Base-by-base conservation (phyloP, 1,284 basidiomycete genomes). In the Takashimella tepidaria region DNA sequence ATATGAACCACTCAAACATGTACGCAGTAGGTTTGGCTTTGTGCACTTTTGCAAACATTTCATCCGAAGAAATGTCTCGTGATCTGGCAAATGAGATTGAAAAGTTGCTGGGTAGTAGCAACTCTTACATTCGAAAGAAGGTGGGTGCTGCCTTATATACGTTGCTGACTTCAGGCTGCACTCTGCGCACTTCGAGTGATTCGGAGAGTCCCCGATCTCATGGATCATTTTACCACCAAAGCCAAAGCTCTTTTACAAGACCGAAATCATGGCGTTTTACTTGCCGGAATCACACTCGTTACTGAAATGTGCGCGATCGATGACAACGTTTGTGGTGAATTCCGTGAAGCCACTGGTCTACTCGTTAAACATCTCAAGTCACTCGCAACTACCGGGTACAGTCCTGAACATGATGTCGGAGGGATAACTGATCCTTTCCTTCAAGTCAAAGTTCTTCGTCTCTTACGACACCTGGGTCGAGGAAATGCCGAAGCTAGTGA, bases 1-100 rank as follows among this genome's bases (percentile, higher is more conserved):
- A 98, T 77, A 93, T 99, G 92, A 98, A 98, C 75, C 93, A 98
- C 77, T 88, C 93, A 11, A 98, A 98, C 77, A 97, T 97, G 90
- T 98, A 97, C 74, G 90, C 91, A 8, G 96, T 98, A 41, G 96
- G 96, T 19, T 83, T 99, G 49, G 95, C 93, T 1, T 82, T 99
- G 42, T 98, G 93, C 70, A 98, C 96, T 0, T 98, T 99, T 73
- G 96, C 95, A 59, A 98, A 98, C 72, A 98, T 98, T 62, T 91
- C 96, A 8, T 97, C 92, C 11, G 96, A 98, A 76, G 92, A 97
- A 76, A 97, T 97, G 93, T 92, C 92, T 20, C 84, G 92, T 65
- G 93, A 97, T 80, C 79, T 97, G 66, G 88, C 88, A 45, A 93
- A 96, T 68, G 96, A 98, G 79, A 89, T 99, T 63, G 95, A 98